phyloP scores from a whole-genome alignment of 73 alveolate genomes.

The Halteria grandinella region DNA sequence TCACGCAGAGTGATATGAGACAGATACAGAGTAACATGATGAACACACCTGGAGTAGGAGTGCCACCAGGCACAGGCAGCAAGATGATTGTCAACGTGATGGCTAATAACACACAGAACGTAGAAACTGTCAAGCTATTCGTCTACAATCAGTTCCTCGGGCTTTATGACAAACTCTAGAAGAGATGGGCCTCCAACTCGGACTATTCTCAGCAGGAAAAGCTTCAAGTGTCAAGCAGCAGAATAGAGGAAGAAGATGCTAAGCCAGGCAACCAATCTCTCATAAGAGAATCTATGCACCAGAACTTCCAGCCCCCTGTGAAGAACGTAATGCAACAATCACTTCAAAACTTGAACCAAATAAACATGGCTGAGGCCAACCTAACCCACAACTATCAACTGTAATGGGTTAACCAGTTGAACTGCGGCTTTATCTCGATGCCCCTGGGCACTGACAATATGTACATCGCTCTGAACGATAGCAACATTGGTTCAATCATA shows the following conservation, averaged over 20 bases:
- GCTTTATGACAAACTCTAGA: no score
- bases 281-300: no score
- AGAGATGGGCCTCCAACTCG: background rate
- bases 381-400: background rate
- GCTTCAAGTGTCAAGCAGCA: background rate
- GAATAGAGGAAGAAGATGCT: background rate
- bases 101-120: background rate
- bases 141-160: no score
- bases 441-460: constrained; percentile 34
- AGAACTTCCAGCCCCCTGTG: no score
- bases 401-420: background rate
- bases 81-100: background rate
- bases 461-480: constrained; percentile 30
- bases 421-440: background rate
- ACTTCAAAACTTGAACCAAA: background rate
- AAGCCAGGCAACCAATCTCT: background rate
- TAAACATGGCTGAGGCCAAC: background rate
- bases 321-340: background rate
- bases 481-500: constrained; percentile 56
- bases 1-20: no score
- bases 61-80: no score
- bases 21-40: no score
- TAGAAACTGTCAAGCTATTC: background rate
- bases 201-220: background rate
- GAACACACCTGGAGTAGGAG: no score